These are phyloP conservation scores for Phialemonium atrogriseum DNA, from an alignment of 2,329 filamentous ascomycete species.

Conservation along the genomic window DNA sequence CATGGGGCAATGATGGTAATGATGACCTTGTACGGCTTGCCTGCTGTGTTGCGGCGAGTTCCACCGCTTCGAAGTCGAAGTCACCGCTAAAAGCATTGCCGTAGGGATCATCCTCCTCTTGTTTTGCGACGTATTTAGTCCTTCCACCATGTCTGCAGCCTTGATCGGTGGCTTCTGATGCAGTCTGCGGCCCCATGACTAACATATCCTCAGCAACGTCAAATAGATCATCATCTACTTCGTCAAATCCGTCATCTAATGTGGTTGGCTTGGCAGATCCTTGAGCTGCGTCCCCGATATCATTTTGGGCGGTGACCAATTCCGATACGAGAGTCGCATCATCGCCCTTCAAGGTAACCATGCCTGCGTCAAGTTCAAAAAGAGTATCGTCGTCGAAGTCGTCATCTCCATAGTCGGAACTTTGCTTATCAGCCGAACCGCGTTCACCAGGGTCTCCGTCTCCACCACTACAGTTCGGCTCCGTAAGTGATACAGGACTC, in stretches of 20 bases:
- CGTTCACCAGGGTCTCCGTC: too few species aligned
- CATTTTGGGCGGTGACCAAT: conserved; percentile 4
- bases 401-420: conserved; percentile 46
- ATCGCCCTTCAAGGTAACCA: conserved; percentile 20
- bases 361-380: conserved; percentile 41
- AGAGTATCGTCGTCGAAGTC: conserved; percentile 54
- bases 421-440: neutral
- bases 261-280: too few species aligned
- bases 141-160: conserved; percentile 13
- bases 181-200: conserved; percentile 21
- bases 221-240: conserved; percentile 55
- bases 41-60: conserved; percentile 66
- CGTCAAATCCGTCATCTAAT: conserved; percentile 53
- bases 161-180: conserved; percentile 9
- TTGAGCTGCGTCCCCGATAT: neutral
- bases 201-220: conserved; percentile 36
- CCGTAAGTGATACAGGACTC: too few species aligned
- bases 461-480: too few species aligned
- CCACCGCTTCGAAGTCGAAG: conserved; percentile 69
- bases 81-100: conserved; percentile 68
- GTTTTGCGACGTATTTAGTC: conserved; percentile 25
- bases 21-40: conserved; percentile 17
- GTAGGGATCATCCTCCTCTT: conserved; percentile 34
- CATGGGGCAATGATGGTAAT: conserved; percentile 33
- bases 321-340: conserved; percentile 9